Evolutionary conservation across 225 moss, liverwort and hornwort genomes (phyloP).

Genomic region (Pseudisothecium myosuroides): DNA sequence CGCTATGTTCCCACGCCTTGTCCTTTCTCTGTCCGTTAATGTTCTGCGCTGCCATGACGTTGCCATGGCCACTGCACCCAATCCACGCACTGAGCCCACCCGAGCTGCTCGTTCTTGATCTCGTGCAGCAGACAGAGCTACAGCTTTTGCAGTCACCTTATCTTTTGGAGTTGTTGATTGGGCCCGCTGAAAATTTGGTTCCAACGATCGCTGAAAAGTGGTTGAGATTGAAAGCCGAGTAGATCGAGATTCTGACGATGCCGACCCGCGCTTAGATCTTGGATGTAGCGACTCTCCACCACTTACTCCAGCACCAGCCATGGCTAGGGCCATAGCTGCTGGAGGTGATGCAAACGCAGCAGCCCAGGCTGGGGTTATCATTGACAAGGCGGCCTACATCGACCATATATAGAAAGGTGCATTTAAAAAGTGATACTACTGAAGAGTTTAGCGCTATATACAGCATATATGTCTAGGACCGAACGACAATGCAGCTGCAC

Average conservation of each 20-base stretch:
- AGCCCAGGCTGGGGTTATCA: slow-evolving; percentile 96
- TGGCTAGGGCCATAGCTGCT: slow-evolving; percentile 93
- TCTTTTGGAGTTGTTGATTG: slow-evolving; percentile 55
- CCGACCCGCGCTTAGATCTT: slow-evolving; percentile 49
- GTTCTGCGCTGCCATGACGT: slow-evolving; percentile 90
- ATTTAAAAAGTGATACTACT: neutral
- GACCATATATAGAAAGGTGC: neutral
- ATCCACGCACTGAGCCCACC: slow-evolving; percentile 86
- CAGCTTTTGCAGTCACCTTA: slow-evolving; percentile 81
- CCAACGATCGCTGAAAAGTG: slow-evolving; percentile 53
- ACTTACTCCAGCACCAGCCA: slow-evolving; percentile 95
- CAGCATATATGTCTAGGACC: neutral
- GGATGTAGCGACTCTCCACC: slow-evolving; percentile 59
- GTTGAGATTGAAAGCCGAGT: slow-evolving; percentile 60
- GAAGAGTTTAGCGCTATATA: neutral
- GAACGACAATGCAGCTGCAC: neutral
- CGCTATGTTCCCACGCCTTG: slow-evolving; percentile 79
- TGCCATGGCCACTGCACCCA: slow-evolving; percentile 98
- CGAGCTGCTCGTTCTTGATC: slow-evolving; percentile 93
- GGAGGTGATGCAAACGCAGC: slow-evolving; percentile 98
- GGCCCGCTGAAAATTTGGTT: slow-evolving; percentile 27
- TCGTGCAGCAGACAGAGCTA: slow-evolving; percentile 73
- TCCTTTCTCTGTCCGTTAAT: slow-evolving; percentile 77
- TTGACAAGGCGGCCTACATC: slow-evolving; percentile 78
- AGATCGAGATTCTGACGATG: slow-evolving; percentile 45